These are phyloP conservation scores for Peronospora farinosa DNA, from an alignment of 352 stramenopile genomes.

Conservation along the genomic window DNA sequence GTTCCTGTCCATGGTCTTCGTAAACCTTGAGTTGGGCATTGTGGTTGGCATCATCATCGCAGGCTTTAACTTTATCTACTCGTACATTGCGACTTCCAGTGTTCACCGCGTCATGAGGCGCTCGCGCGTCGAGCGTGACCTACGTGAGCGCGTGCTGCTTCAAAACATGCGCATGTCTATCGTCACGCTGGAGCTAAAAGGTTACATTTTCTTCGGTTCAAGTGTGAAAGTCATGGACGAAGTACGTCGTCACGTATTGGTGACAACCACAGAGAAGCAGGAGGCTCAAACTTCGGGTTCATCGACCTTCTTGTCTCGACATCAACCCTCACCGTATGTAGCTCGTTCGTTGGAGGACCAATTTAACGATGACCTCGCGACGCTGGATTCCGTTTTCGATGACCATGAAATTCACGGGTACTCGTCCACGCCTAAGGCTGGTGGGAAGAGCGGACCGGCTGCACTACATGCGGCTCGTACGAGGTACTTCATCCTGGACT, in stretches of 20 bases:
- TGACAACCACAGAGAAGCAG: slow-evolving; percentile 36
- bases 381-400: slow-evolving; percentile 51
- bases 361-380: slow-evolving; percentile 49
- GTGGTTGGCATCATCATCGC: slow-evolving; percentile 87
- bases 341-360: slow-evolving; percentile 23
- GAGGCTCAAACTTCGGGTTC: slow-evolving; percentile 23
- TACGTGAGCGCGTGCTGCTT: slow-evolving; percentile 67
- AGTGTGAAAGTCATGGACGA: slow-evolving; percentile 86
- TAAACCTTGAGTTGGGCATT: slow-evolving; percentile 94
- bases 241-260: slow-evolving; percentile 75
- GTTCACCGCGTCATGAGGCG: slow-evolving; percentile 77
- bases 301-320: slow-evolving; percentile 19
- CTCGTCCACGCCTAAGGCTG: slow-evolving; percentile 33
- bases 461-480: slow-evolving; percentile 66
- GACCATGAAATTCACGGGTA: slow-evolving; percentile 34
- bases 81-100: slow-evolving; percentile 64
- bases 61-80: slow-evolving; percentile 85
- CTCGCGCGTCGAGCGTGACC: slow-evolving; percentile 72
- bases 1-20: slow-evolving; percentile 90
- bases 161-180: slow-evolving; percentile 73
- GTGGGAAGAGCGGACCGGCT: slow-evolving; percentile 16
- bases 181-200: slow-evolving; percentile 77
- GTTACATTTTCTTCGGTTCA: slow-evolving; percentile 86
- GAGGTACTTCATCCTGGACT: slow-evolving; percentile 86
- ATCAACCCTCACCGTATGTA: slow-evolving; percentile 25